phyloP scores from a whole-genome alignment of 352 stramenopile genomes.

The Globisporangium nagaii region DNA sequence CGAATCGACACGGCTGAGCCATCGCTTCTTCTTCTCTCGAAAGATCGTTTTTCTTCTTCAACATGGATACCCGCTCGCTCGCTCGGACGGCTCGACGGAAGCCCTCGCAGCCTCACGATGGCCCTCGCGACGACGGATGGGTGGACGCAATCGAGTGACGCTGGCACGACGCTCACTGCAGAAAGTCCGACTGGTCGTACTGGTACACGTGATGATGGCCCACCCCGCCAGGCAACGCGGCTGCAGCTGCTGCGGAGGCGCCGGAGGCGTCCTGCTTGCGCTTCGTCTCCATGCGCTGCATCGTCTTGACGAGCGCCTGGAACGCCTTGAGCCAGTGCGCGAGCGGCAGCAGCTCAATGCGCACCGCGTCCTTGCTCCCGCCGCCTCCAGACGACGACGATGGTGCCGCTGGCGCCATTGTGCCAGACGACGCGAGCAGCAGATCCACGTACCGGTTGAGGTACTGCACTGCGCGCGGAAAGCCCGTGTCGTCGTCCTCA shows the following conservation, averaged over 20 bases:
- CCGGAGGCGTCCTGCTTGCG: conserved; percentile 34
- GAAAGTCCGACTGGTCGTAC: conserved; percentile 8
- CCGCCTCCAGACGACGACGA: conserved; percentile 1
- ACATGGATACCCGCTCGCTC: too few species aligned
- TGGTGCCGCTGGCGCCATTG: conserved; percentile 2
- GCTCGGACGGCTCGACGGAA: too few species aligned
- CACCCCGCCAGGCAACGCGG: background rate
- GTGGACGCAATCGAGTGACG: background rate
- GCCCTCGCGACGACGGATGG: too few species aligned
- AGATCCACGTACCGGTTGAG: conserved; percentile 56
- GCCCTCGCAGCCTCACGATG: too few species aligned
- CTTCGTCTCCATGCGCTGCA: conserved; percentile 50
- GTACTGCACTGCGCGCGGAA: conserved; percentile 49
- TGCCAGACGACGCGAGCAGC: conserved; percentile 26
- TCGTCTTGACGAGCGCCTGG: conserved; percentile 45
- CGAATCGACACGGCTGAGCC: background rate
- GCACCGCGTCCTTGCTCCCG: conserved; percentile 29
- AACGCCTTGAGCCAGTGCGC: conserved; percentile 65
- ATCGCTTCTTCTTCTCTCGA: too few species aligned
- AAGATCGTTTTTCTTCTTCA: conserved; percentile 2
- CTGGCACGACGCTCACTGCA: background rate
- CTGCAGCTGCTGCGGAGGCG: conserved; percentile 8
- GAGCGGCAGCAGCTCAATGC: conserved; percentile 47
- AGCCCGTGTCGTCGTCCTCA: conserved; percentile 51
- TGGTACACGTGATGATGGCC: conserved; percentile 8